Evolutionary conservation across 306 rosid genomes (phyloP), one percentile per base, ranked within the genome.

Genomic region (Dalbergia cochinchinensis): DNA sequence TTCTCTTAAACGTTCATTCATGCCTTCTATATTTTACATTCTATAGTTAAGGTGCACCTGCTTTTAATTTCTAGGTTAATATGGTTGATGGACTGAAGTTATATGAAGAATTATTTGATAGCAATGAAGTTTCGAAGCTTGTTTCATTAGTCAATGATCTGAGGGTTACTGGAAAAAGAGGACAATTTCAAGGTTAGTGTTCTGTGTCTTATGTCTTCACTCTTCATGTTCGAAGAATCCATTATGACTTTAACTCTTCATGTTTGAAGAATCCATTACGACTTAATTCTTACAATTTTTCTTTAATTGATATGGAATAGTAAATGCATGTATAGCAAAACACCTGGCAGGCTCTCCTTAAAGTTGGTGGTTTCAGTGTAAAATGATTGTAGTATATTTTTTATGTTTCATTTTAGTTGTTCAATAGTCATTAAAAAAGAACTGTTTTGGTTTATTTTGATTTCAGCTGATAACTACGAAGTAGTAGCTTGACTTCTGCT

Each of bases 41-140:
- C 44, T 71, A 44, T 44, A 53, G 59, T 45, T 72, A n/a, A 81
- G 13, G 47, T 76, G 67, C 14, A 44, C 53, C 42, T 61, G 47
- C 45, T 44, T 78, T 76, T 48, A 47, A 18, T 22, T 18, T 76
- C 64, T 73, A 96, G 99, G 86, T 96, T 76, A 96, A 96, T 73
- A 89, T 71, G 82, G 92, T 84, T 35, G 98, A 93, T 61, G 99
- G 99, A 69, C 84, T 96, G 84, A 93, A 93, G 76, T 80, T 85
- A 79, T 90, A 86, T 68, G 93, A 96, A 66, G 86, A 82, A 16
- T 83, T 93, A 42, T 79, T 86, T 48, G 87, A 79, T 73, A 87
- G 87, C 37, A 35, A 69, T 22, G 96, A 90, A 85, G 88, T 93
- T 67, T 85, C 91, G 33, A 90, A 88, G 82, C 87, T 95, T 66